Conservation (phyloP, 371 early-diverging fungal genomes). For the Mortierella sp. region DNA sequence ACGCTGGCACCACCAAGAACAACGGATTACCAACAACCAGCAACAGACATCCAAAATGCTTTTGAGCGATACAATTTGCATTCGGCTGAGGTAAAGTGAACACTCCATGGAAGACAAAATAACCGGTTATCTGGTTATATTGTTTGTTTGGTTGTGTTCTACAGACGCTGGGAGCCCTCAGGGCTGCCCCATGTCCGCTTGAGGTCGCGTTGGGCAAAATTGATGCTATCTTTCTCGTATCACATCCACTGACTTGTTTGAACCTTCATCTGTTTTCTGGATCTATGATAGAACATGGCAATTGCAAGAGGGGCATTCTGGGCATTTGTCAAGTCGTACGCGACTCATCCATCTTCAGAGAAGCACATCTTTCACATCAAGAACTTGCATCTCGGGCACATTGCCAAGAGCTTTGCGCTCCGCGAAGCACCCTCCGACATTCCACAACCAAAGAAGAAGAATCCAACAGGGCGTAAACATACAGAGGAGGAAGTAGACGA, state of each 20-base stretch:
- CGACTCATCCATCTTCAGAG: conserved; percentile 84
- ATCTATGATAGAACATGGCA: conserved; percentile 66
- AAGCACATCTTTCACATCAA: conserved; percentile 92
- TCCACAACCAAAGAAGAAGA: conserved; percentile 54
- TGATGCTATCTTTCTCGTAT: no score
- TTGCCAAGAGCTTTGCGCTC: conserved; percentile 95
- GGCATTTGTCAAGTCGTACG: conserved; percentile 93
- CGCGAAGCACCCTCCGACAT: conserved; percentile 53
- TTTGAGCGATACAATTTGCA: conserved; percentile 70
- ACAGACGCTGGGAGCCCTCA: no score
- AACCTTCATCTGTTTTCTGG: no score
- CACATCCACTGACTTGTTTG: no score
- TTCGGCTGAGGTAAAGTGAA: conserved; percentile 60
- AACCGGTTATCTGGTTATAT: conserved; percentile 1
- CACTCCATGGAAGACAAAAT: background rate
- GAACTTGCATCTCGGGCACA: conserved; percentile 94
- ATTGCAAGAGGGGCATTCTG: conserved; percentile 83
- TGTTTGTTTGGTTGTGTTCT: conserved; percentile 13
- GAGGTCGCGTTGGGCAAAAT: no score
- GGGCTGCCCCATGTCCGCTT: no score
- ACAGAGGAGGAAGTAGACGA: conserved; percentile 37
- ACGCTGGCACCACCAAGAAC: conserved; percentile 56
- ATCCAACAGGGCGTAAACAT: conserved; percentile 35
- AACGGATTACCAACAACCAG: conserved; percentile 65
- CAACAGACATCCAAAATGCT: conserved; percentile 72